Evolutionary conservation across 2,329 filamentous ascomycete species (phyloP), one percentile per base, ranked within the genome.

Genomic region (Beauveria varroae): DNA sequence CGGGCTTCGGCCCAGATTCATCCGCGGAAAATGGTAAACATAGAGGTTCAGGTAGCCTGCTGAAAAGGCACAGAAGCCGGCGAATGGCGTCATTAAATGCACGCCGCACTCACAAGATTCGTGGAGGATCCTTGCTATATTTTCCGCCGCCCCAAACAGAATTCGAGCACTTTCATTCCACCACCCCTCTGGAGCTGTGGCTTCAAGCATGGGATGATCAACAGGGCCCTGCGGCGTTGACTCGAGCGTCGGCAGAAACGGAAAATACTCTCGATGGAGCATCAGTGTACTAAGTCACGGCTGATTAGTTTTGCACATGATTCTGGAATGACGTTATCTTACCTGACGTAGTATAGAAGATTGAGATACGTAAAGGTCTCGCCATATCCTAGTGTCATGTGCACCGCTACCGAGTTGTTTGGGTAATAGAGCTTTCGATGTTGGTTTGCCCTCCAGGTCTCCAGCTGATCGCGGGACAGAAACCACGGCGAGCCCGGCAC

Each of bases 11-110:
- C 69, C 67, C 1, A 74, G 63, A 62, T 78, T 78, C 72, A 79
- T 79, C 2, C 68, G 67, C 0, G 77, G 77, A 28, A 78, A 79
- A 4, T 67, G 58, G 3, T 68, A 69, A 2, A 75, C 68, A 61
- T 79, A 79, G 0, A 76, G 63, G 28, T 77, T 78, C 54, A 78
- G 70, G 4, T 74, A 76, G 1, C 74, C 75, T 0, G 77, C 76
- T 0, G 76, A 78, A 43, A 79, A 79, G 2, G 74, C 73, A 58
- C 76, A 79, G n/a, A 79, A 78, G 0, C 76, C 77, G 0, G 75
- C 70, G 59, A 78, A 79, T 0, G 76, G 77, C 0, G 76, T 78
- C 62, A 72, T 68, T 0, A 78, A 66, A 1, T 72, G 69, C 0
- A 73, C 71, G 0, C 72, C 74, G 5, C 71, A 74, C 9, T 75